A percentile compares a stretch with the other conserved stretches of the same genome.
These are phyloP conservation scores for Didymosphaeria variabile DNA, from an alignment of 2,329 filamentous ascomycete genomes.

Conservation along the genomic window DNA sequence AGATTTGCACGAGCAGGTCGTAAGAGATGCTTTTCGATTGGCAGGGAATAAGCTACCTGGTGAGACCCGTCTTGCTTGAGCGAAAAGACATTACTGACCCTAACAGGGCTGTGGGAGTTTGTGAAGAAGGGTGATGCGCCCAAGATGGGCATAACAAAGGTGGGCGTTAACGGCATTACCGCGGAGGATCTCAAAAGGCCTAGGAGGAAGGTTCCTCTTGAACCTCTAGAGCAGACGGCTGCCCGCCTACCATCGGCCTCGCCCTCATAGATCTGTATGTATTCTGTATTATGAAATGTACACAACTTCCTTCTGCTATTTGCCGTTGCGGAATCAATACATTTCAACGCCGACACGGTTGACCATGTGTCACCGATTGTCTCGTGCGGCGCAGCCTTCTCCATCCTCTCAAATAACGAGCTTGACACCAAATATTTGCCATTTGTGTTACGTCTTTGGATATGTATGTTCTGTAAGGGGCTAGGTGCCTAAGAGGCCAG, in stretches of 20 bases:
- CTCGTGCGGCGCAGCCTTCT: too few species aligned
- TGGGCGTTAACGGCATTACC: constrained; percentile 77
- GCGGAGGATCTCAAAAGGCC: constrained; percentile 84
- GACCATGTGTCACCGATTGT: too few species aligned
- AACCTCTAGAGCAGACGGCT: constrained; percentile 65
- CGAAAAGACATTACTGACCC: constrained; percentile 15
- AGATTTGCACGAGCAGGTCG: constrained; percentile 92
- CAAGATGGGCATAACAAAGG: constrained; percentile 90
- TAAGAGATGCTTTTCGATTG: constrained; percentile 89
- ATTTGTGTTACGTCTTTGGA: too few species aligned
- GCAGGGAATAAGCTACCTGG: constrained; percentile 95
- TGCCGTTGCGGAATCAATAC: not conserved
- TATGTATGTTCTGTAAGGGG: too few species aligned
- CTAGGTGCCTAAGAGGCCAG: too few species aligned
- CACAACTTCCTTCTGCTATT: not conserved
- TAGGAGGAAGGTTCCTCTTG: constrained; percentile 69
- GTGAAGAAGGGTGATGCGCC: constrained; percentile 91
- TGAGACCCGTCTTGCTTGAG: constrained; percentile 53
- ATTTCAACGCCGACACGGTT: too few species aligned
- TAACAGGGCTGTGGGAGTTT: constrained; percentile 83
- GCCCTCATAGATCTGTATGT: constrained; percentile 22
- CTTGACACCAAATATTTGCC: too few species aligned
- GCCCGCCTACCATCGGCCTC: constrained; percentile 68
- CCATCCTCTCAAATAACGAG: too few species aligned
- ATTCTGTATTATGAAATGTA: constrained; percentile 14